phyloP scores from a whole-genome alignment of 148 eudicot species.

The Suaeda aralocaspica region DNA sequence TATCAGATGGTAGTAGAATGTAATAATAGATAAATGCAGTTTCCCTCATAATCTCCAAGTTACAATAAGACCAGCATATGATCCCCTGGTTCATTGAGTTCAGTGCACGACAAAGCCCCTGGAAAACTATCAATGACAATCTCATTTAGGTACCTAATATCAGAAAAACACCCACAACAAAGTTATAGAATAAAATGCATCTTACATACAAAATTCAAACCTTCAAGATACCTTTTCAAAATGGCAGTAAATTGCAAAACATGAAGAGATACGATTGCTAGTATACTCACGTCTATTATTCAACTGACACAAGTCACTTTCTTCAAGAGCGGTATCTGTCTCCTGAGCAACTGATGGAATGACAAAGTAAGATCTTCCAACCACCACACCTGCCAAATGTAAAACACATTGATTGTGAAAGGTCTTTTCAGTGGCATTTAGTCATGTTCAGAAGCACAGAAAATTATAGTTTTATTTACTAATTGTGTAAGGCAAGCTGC shows the following conservation, averaged over 20 bases:
- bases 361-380: slow-evolving; percentile 58
- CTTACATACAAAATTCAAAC: not conserved
- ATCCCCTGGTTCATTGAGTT: slow-evolving; percentile 68
- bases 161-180: not conserved
- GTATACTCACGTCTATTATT: slow-evolving; percentile 49
- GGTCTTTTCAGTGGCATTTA: no score
- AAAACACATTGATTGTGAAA: not conserved
- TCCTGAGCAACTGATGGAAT: slow-evolving; percentile 55
- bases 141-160: slow-evolving; percentile 12
- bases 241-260: slow-evolving; percentile 7
- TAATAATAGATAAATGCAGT: slow-evolving; percentile 61
- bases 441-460: slow-evolving; percentile 1
- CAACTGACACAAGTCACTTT: slow-evolving; percentile 43
- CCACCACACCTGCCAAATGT: slow-evolving; percentile 47
- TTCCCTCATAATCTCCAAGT: slow-evolving; percentile 55
- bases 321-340: slow-evolving; percentile 37
- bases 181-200: slow-evolving; percentile 5
- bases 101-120: slow-evolving; percentile 59
- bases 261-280: slow-evolving; percentile 18
- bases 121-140: slow-evolving; percentile 51
- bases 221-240: slow-evolving; percentile 10
- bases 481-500: not conserved
- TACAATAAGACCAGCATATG: slow-evolving; percentile 70
- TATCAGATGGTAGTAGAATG: slow-evolving; percentile 72
- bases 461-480: not conserved